Percentiles rank a stretch among this genome's conserved stretches.
phyloP scores from a whole-genome alignment of 768 basidiomycete genomes.

The Mycena epipterygia region DNA sequence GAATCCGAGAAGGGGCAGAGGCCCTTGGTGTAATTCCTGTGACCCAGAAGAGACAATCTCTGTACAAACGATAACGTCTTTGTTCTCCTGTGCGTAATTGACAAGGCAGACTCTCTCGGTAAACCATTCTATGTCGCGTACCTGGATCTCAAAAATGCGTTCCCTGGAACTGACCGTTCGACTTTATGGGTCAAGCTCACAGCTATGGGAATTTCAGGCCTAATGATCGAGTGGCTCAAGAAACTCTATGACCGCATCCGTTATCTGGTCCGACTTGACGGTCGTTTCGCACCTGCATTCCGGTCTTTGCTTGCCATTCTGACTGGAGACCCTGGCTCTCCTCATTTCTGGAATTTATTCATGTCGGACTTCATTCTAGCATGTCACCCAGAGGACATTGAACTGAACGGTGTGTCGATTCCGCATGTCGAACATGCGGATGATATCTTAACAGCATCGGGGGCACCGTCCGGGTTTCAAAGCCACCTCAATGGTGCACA shows the following conservation, averaged over 20 bases:
- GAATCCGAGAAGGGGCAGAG: not conserved
- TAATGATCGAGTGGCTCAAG: not conserved
- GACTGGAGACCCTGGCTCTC: no score
- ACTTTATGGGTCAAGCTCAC: not conserved
- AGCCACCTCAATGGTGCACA: no score
- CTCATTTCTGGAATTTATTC: not conserved
- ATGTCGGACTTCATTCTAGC: not conserved
- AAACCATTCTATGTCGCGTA: not conserved
- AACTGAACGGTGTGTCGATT: not conserved
- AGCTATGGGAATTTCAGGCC: not conserved
- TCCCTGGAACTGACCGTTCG: not conserved
- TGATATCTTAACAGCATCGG: not conserved
- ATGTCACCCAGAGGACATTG: not conserved
- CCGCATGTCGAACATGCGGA: not conserved
- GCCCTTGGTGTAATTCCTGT: not conserved
- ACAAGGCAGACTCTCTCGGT: not conserved
- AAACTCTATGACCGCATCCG: not conserved
- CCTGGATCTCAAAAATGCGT: no score
- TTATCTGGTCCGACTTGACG: not conserved
- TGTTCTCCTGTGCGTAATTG: constrained; percentile 4
- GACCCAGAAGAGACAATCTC: no score
- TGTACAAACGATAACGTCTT: no score
- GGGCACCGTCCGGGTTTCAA: no score
- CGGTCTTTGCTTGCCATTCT: not conserved
- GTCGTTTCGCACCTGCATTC: not conserved